These are phyloP conservation scores for Beta lomatogona DNA, from an alignment of 179 eudicot genomes.

Conservation along the genomic window DNA sequence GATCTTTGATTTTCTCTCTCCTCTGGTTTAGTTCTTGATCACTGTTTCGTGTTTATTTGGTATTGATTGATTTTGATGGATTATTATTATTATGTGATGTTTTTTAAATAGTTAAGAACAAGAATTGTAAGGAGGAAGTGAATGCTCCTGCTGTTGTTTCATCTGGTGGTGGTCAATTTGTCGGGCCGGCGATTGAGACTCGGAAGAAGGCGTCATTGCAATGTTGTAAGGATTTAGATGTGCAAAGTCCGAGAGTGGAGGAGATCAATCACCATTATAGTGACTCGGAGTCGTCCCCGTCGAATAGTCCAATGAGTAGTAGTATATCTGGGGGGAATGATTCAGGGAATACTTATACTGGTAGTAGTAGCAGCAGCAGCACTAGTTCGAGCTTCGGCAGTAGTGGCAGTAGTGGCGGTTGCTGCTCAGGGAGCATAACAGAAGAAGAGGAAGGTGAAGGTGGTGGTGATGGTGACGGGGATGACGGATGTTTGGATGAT, in stretches of 20 bases:
- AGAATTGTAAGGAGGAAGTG: constrained; percentile 45
- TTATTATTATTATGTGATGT: neutral
- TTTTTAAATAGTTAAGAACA: constrained; percentile 51
- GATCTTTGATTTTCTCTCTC: neutral
- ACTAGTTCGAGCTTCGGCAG: constrained; percentile 51
- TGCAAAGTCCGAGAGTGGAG: constrained; percentile 38
- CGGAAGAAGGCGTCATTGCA: constrained; percentile 26
- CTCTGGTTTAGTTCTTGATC: neutral
- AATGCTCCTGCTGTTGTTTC: constrained; percentile 8
- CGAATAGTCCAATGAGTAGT: constrained; percentile 54
- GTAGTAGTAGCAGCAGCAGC: constrained; percentile 51
- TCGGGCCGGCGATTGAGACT: constrained; percentile 22
- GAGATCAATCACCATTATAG: constrained; percentile 45
- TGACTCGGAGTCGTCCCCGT: constrained; percentile 53
- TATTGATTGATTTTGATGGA: constrained; percentile 8
- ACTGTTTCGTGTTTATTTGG: neutral
- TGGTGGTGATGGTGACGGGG: constrained; percentile 48
- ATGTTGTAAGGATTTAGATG: constrained; percentile 37
- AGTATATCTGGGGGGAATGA: constrained; percentile 47
- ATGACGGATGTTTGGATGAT: constrained; percentile 79
- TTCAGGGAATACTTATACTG: constrained; percentile 51
- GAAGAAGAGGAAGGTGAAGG: constrained; percentile 65
- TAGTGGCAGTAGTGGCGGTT: constrained; percentile 56
- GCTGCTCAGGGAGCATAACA: constrained; percentile 53
- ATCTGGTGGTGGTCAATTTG: constrained; percentile 24